These are phyloP conservation scores for Pholiota microspora DNA, from an alignment of 768 basidiomycete species.

Conservation along the genomic window DNA sequence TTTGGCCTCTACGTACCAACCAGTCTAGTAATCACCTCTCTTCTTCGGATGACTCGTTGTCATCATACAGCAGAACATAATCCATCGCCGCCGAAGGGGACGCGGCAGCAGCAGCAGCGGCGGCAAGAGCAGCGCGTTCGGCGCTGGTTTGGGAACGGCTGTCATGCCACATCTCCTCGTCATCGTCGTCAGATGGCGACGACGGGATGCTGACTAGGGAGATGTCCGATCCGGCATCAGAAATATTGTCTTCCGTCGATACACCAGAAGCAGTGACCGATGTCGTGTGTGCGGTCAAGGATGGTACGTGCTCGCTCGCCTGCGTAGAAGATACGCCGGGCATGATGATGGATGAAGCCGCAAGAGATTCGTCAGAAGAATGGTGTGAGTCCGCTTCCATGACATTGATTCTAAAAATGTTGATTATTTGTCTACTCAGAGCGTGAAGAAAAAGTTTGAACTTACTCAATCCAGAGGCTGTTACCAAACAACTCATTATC, in stretches of 20 bases:
- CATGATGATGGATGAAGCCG: slow-evolving; percentile 45
- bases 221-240: slow-evolving; percentile 44
- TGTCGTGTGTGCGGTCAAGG: slow-evolving; percentile 17
- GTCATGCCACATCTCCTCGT: slow-evolving; percentile 58
- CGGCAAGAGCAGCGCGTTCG: slow-evolving; percentile 15
- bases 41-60: slow-evolving; percentile 51
- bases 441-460: slow-evolving; percentile 8
- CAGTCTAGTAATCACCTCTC: slow-evolving; percentile 2
- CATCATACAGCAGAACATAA: slow-evolving; percentile 75
- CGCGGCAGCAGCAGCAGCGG: slow-evolving; percentile 4
- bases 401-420: slow-evolving; percentile 58
- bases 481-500: slow-evolving; percentile 65
- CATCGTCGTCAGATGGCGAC: slow-evolving; percentile 49
- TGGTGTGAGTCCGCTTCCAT: slow-evolving; percentile 41
- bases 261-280: slow-evolving; percentile 14
- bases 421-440: neutral
- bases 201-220: slow-evolving; percentile 63
- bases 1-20: neutral
- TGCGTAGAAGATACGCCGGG: slow-evolving; percentile 23
- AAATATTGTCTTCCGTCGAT: slow-evolving; percentile 28
- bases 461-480: slow-evolving; percentile 80
- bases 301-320: slow-evolving; percentile 16
- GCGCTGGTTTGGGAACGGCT: slow-evolving; percentile 21
- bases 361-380: slow-evolving; percentile 49
- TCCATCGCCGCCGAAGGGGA: slow-evolving; percentile 35